Base-by-base conservation (phyloP, 768 basidiomycete species). In the Tulasnella sp. region DNA sequence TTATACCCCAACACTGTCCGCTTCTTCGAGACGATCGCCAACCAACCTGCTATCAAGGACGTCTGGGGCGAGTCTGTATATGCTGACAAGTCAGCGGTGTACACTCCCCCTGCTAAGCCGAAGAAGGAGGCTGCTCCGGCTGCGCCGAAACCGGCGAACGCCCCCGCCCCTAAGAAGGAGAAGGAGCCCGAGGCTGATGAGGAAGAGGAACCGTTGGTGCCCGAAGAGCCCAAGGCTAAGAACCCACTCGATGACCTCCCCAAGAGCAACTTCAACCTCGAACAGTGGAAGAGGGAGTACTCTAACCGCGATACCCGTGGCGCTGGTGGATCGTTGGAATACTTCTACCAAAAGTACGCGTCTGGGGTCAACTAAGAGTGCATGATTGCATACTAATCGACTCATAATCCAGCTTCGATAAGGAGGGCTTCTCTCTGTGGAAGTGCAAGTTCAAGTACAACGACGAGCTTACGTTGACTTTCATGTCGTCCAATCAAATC, bases 401-500 rank as follows among this genome's bases (percentile, higher is more conserved):
- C 95, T 77, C 98, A 98, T 89, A 89, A 90, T 80, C 94, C 98
- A 76, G 19, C 79, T 79, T 83, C 98, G 92, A n/a, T n/a, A n/a
- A n/a, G n/a, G n/a, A n/a, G n/a, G n/a, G n/a, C n/a, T n/a, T n/a
- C n/a, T n/a, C n/a, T n/a, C n/a, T n/a, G n/a, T n/a, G n/a, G n/a
- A n/a, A n/a, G n/a, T n/a, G n/a, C n/a, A n/a, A n/a, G n/a, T 89
- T 83, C 98, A 97, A 96, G 84, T 98, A 96, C 88, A 92, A 92
- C 82, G 84, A 89, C 29, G 95, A 98, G 81, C 88, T 98, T 75
- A 94, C 94, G 29, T 88, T 88, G 81, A 86, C 86, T 67, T 98
- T 93, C 87, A 98, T 94, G 95, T 95, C 93, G 73, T 86, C 88
- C 75, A 98, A 98, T 86, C 92, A 91, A 81, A 88, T 97, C 78